Percentiles rank a stretch among this genome's conserved stretches.
These are phyloP conservation scores for Cryptococcus neoformans DNA, from an alignment of 1,284 basidiomycete species.

Conservation along the genomic window DNA sequence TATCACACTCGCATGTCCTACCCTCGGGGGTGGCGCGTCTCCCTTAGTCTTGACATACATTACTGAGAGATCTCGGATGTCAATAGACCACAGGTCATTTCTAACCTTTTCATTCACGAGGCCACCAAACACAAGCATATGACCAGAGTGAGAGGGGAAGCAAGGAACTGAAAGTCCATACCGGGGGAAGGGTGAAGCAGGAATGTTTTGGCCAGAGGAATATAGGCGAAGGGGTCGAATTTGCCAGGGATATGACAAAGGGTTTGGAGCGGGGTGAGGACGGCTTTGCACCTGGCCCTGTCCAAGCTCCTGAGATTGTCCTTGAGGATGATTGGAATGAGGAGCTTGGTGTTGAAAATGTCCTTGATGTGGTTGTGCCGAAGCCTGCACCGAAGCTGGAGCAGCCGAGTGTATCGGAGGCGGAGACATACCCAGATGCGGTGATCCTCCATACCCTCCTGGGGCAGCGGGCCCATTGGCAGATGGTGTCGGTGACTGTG, in stretches of 20 bases:
- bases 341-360: not conserved
- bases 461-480: no score
- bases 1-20: constrained; percentile 93
- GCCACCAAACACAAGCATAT: constrained; percentile 96
- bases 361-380: not conserved
- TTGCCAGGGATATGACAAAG: constrained; percentile 32
- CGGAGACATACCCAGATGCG: not conserved
- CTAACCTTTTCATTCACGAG: constrained; percentile 86
- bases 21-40: constrained; percentile 82
- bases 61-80: constrained; percentile 71
- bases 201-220: constrained; percentile 25
- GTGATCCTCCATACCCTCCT: not conserved
- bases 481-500: no score
- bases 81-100: constrained; percentile 92
- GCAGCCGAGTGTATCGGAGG: not conserved
- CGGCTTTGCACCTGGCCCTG: not conserved
- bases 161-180: constrained; percentile 97
- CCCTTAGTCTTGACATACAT: constrained; percentile 82
- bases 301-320: not conserved
- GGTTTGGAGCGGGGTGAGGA: constrained; percentile 6
- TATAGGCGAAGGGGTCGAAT: constrained; percentile 23
- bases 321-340: constrained; percentile 1
- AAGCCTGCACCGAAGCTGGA: not conserved
- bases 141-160: constrained; percentile 72
- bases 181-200: constrained; percentile 76